A percentile compares a stretch with the other conserved stretches of the same genome.
Evolutionary conservation across 2,329 filamentous ascomycete genomes (phyloP).

Genomic region (Parastagonospora avenae): DNA sequence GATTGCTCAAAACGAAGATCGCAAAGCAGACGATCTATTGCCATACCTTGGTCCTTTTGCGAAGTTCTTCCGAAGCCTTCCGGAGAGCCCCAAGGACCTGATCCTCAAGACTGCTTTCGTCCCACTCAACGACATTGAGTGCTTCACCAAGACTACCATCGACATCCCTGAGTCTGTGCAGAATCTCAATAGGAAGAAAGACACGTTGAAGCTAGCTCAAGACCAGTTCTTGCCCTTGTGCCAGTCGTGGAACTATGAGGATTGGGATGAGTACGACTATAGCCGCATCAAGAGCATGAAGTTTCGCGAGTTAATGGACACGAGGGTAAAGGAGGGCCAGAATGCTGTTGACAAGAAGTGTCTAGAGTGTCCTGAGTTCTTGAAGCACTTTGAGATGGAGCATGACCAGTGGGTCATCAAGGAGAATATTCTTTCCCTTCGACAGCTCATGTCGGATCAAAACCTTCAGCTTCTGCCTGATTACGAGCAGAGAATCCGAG

Average conservation of each 20-base stretch:
- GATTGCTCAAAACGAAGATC: constrained; percentile 70
- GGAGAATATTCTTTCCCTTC: constrained; percentile 86
- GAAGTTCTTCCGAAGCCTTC: constrained; percentile 68
- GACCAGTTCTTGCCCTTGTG: constrained; percentile 72
- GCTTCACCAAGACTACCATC: constrained; percentile 72
- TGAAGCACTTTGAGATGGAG: constrained; percentile 95
- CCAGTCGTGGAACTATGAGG: constrained; percentile 71
- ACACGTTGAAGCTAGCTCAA: constrained; percentile 65
- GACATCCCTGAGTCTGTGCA: constrained; percentile 55
- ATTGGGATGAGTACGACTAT: constrained; percentile 87
- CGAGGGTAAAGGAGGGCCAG: constrained; percentile 67
- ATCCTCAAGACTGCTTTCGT: constrained; percentile 71
- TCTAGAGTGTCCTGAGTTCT: constrained; percentile 74
- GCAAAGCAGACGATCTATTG: constrained; percentile 82
- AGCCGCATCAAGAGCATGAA: constrained; percentile 80
- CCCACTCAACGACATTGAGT: constrained; percentile 79
- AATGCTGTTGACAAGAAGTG: constrained; percentile 69
- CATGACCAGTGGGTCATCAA: constrained; percentile 97
- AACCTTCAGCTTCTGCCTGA: constrained; percentile 95
- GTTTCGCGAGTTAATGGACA: constrained; percentile 77
- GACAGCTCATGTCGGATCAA: constrained; percentile 90
- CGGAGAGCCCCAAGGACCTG: constrained; percentile 70
- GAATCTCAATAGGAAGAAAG: constrained; percentile 56
- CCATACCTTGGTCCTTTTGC: constrained; percentile 79
- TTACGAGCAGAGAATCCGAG: constrained; percentile 92